Base-by-base conservation (phyloP, 805 yeast genomes). In the Kodamaea restingae region DNA sequence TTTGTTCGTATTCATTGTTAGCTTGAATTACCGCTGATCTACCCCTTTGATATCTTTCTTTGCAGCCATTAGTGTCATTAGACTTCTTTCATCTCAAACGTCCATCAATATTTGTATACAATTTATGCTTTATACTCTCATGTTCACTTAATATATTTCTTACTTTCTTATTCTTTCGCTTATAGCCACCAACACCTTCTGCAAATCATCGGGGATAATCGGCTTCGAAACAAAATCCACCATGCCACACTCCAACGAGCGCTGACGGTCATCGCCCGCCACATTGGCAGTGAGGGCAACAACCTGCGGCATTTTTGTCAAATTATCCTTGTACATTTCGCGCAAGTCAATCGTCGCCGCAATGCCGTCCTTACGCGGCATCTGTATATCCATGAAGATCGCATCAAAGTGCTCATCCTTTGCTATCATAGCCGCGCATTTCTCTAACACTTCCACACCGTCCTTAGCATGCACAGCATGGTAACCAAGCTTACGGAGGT, bases 331-430 rank as follows among this genome's bases (percentile, higher is more conserved):
- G 38, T 70, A 71, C 18, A 50, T 38, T 33, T 56, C 52, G 31
- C 48, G 51, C 27, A 73, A 50, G 39, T 70, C 75, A 7, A 53
- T 54, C 0, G 76, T 65, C 1, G 78, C 69, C 4, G 70, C 65
- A n/a, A 76, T 64, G 1, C 84, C 84, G 51, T 79, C 84, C 43
- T 73, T 65, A 12, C 68, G 56, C 6, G 80, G 78, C 68, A 77
- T 67, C 36, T 77, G 79, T 15, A 72, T 67, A 50, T 79, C 84
- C 73, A 79, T 71, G 28, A 79, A 58, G 14, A 79, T 69, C 27
- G 74, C 64, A 46, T 76, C 78, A 51, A 77, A 78, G 38, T 52
- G 56, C 11, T 56, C 49, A 1, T 50, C 50, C 14, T 52, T 43
- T 3, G 59, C 42, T 31, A 56, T 52, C 20, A 48, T 35, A 8